phyloP scores from a whole-genome alignment of 2,329 filamentous ascomycete species.

The Fusarium sp. region DNA sequence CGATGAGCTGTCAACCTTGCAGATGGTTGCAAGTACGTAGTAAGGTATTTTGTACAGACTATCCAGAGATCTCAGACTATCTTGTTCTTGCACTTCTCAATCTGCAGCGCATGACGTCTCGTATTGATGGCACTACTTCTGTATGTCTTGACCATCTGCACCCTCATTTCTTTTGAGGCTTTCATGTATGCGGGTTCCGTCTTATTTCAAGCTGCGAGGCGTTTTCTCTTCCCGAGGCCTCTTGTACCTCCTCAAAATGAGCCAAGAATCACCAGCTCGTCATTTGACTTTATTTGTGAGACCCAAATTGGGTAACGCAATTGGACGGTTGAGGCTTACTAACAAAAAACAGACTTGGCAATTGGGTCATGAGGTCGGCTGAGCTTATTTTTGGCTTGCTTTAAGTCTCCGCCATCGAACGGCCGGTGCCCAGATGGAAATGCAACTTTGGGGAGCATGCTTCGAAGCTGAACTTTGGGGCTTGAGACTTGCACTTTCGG shows the following conservation, averaged over 20 bases:
- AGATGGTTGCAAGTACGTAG: no score
- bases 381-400: slow-evolving; percentile 12
- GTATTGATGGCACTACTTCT: slow-evolving; percentile 2
- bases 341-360: background rate
- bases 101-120: background rate
- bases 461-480: background rate
- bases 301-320: background rate
- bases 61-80: background rate
- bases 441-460: background rate
- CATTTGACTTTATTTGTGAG: no score
- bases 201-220: background rate
- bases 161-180: background rate
- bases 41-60: background rate
- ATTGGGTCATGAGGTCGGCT: background rate
- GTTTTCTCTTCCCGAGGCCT: background rate
- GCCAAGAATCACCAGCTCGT: background rate
- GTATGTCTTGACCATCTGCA: slow-evolving; percentile 7
- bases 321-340: slow-evolving; percentile 1
- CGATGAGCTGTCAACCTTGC: background rate
- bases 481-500: background rate
- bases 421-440: background rate
- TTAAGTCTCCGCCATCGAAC: background rate
- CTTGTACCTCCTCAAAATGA: background rate
- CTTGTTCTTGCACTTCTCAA: background rate
- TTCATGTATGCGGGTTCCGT: background rate